phyloP scores from a whole-genome alignment of 441 rosid species.

The Pelargonium australe region DNA sequence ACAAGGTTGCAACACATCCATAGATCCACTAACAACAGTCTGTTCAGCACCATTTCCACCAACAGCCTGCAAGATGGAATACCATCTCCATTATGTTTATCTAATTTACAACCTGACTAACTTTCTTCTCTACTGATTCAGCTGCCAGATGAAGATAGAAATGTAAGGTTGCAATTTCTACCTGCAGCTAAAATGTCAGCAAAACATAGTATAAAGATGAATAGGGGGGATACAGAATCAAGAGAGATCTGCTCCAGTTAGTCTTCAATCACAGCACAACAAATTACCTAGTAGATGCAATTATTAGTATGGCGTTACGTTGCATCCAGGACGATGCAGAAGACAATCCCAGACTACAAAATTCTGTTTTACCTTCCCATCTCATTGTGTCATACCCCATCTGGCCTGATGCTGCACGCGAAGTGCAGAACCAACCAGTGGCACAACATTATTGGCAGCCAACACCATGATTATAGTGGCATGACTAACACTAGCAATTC shows the following conservation, averaged over 20 bases:
- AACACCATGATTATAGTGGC: not conserved
- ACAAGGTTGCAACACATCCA: conserved; percentile 92
- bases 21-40: conserved; percentile 88
- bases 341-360: no score
- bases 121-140: not conserved
- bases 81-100: conserved; percentile 15
- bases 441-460: not conserved
- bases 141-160: not conserved
- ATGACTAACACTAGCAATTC: not conserved
- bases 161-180: not conserved
- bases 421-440: not conserved
- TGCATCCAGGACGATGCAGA: no score
- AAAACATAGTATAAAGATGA: not conserved
- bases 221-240: no score
- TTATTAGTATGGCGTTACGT: no score
- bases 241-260: no score
- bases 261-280: no score
- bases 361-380: no score
- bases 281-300: no score
- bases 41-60: conserved; percentile 93
- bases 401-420: not conserved
- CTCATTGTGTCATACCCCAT: not conserved
- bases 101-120: conserved; percentile 12
- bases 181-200: not conserved
- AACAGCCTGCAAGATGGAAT: conserved; percentile 58